A percentile compares a stretch with the other conserved stretches of the same genome.
phyloP scores from a whole-genome alignment of 176 grass and related monocot genomes.

The Metroxylon sagu region DNA sequence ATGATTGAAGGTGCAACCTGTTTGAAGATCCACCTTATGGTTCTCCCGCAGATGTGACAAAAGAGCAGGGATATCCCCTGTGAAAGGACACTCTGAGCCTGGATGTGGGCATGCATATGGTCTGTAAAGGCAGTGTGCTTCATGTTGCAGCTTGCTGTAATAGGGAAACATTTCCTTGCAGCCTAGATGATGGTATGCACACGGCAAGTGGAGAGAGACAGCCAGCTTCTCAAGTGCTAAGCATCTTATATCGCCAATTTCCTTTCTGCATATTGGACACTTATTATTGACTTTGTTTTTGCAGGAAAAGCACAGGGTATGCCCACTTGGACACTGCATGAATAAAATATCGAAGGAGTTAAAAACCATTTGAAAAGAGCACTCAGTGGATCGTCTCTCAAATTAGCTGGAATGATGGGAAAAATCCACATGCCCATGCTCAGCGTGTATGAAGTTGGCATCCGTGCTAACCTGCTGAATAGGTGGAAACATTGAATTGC shows the following conservation, averaged over 20 bases:
- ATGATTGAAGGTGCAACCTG: constrained; percentile 25
- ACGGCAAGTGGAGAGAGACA: constrained; percentile 11
- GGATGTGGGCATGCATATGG: constrained; percentile 24
- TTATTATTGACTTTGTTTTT: constrained; percentile 27
- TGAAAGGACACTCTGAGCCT: constrained; percentile 17
- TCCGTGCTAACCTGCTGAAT: constrained; percentile 21
- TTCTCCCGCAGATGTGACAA: constrained; percentile 12
- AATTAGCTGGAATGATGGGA: background rate
- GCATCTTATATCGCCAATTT: constrained; percentile 24
- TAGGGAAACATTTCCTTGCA: constrained; percentile 13
- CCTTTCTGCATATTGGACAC: constrained; percentile 23
- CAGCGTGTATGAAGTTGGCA: background rate
- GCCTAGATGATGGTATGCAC: constrained; percentile 17
- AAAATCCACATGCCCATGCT: background rate
- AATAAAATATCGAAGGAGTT: background rate
- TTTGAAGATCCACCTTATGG: constrained; percentile 25
- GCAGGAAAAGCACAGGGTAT: constrained; percentile 21
- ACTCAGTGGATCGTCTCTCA: background rate
- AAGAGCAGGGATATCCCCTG: constrained; percentile 6
- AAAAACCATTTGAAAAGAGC: background rate
- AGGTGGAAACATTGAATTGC: constrained; percentile 25
- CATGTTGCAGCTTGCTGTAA: constrained; percentile 22
- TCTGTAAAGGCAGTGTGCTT: constrained; percentile 7
- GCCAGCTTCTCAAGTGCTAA: constrained; percentile 26
- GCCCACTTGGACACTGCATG: constrained; percentile 30